A percentile compares a stretch with the other conserved stretches of the same genome.
phyloP scores from a whole-genome alignment of 495 filamentous ascomycete genomes.

The Hypoxylon intermedium region DNA sequence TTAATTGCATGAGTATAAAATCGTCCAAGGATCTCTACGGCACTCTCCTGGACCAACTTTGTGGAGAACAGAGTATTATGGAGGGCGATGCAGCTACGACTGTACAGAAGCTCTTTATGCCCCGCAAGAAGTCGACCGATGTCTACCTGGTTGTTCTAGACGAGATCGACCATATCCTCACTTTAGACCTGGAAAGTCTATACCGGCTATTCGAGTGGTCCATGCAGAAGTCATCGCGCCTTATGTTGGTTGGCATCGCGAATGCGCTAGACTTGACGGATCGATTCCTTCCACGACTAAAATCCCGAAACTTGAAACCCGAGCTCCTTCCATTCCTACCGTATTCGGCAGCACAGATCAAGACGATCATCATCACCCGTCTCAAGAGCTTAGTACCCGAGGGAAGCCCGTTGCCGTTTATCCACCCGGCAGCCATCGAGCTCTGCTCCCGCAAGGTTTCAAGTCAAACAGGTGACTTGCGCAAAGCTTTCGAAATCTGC shows the following conservation, averaged over 20 bases:
- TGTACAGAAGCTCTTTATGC: conserved; percentile 69
- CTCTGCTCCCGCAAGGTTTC: conserved; percentile 94
- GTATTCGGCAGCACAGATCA: conserved; percentile 89
- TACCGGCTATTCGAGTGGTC: conserved; percentile 96
- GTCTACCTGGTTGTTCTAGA: conserved; percentile 85
- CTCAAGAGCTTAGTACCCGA: conserved; percentile 72
- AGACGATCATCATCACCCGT: conserved; percentile 80
- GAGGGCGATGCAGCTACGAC: conserved; percentile 64
- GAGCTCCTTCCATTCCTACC: conserved; percentile 90
- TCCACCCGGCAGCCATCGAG: conserved; percentile 91
- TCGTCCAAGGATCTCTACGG: conserved; percentile 80
- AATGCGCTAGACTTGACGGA: conserved; percentile 97
- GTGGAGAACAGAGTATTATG: conserved; percentile 44
- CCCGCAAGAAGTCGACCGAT: conserved; percentile 61
- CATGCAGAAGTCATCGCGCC: conserved; percentile 73
- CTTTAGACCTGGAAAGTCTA: conserved; percentile 81
- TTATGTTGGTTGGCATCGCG: conserved; percentile 90
- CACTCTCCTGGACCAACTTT: conserved; percentile 66
- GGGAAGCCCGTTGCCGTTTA: conserved; percentile 76
- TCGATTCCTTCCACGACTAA: conserved; percentile 90
- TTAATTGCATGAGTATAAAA: conserved; percentile 98
- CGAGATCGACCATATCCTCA: conserved; percentile 93
- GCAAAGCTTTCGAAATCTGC: conserved; percentile 94
- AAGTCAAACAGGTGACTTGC: conserved; percentile 89
- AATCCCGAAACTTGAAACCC: conserved; percentile 88